Evolutionary conservation across 139 green algal species (phyloP).

Genomic region (Tetradesmus obliquus): DNA sequence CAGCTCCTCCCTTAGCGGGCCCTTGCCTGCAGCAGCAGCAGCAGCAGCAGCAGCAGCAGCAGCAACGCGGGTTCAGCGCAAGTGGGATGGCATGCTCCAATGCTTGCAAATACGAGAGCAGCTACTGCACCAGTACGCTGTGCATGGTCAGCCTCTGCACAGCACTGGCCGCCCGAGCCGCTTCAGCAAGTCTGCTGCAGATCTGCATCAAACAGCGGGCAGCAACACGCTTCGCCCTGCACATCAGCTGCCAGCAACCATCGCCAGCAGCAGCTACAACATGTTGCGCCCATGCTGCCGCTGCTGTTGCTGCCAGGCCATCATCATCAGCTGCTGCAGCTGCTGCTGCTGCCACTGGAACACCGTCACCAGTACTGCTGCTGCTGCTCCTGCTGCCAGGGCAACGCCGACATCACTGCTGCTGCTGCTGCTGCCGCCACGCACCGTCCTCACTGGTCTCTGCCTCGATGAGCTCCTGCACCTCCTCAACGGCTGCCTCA

Average conservation of each 20-base stretch:
- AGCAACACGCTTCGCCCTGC: too few relatives aligned
- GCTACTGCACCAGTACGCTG: too few relatives aligned
- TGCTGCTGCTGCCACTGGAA: neutral
- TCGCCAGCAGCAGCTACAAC: neutral
- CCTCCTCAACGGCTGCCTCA: slow-evolving; percentile 59
- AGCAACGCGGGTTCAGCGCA: too few relatives aligned
- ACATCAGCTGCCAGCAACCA: too few relatives aligned
- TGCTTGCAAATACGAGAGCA: too few relatives aligned
- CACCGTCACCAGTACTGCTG: neutral
- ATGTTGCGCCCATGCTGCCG: neutral
- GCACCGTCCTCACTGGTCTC: slow-evolving; percentile 47
- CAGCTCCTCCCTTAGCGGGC: slow-evolving; percentile 29
- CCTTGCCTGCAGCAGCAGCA: neutral
- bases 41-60: neutral
- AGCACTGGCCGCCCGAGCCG: too few relatives aligned
- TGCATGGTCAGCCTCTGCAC: too few relatives aligned
- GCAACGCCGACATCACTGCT: slow-evolving; percentile 45
- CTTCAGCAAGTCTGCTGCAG: too few relatives aligned
- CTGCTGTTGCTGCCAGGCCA: neutral
- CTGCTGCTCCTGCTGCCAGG: slow-evolving; percentile 7
- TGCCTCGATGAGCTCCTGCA: slow-evolving; percentile 52
- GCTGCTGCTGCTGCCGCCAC: slow-evolving; percentile 2
- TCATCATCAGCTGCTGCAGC: neutral
- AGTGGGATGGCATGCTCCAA: too few relatives aligned
- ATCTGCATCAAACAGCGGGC: too few relatives aligned